These are phyloP conservation scores for Arxiozyma heterogenica DNA, from an alignment of 1,139 yeast species.

Conservation along the genomic window DNA sequence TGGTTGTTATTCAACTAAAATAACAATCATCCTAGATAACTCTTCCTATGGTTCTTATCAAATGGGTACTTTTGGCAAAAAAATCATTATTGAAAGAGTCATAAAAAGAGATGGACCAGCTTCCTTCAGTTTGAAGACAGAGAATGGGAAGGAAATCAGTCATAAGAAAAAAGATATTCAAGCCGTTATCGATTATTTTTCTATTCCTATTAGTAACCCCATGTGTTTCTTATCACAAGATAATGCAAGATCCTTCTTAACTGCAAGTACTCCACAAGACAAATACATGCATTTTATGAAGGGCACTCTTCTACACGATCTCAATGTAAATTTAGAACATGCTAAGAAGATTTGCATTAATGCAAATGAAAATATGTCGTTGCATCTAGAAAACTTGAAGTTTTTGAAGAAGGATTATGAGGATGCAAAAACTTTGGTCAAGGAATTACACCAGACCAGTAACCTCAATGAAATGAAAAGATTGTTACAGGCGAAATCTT, in stretches of 20 bases:
- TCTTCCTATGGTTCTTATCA: constrained; percentile 57
- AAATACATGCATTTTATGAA: constrained; percentile 72
- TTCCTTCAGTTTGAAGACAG: constrained; percentile 47
- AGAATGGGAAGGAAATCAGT: constrained; percentile 44
- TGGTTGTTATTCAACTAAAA: constrained; percentile 58
- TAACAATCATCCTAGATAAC: constrained; percentile 51
- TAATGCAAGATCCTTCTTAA: constrained; percentile 81
- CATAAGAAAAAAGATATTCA: constrained; percentile 58
- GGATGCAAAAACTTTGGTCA: constrained; percentile 30
- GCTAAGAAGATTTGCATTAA: constrained; percentile 24
- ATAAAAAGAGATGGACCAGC: constrained; percentile 44
- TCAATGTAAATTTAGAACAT: constrained; percentile 43
- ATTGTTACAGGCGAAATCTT: constrained; percentile 49
- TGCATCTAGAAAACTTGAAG: constrained; percentile 24
- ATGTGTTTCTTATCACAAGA: constrained; percentile 91
- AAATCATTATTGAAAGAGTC: constrained; percentile 64
- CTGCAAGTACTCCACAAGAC: constrained; percentile 59
- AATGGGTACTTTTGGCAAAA: constrained; percentile 56
- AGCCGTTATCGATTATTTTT: constrained; percentile 57
- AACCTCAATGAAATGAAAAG: constrained; percentile 39
- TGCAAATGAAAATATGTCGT: constrained; percentile 22
- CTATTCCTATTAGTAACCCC: constrained; percentile 82
- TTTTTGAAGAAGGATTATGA: constrained; percentile 27
- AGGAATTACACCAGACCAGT: constrained; percentile 27
- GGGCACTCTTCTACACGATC: constrained; percentile 65